phyloP scores from a whole-genome alignment of 192 early-diverging fungal genomes.

The Gamsiella multidivaricata region DNA sequence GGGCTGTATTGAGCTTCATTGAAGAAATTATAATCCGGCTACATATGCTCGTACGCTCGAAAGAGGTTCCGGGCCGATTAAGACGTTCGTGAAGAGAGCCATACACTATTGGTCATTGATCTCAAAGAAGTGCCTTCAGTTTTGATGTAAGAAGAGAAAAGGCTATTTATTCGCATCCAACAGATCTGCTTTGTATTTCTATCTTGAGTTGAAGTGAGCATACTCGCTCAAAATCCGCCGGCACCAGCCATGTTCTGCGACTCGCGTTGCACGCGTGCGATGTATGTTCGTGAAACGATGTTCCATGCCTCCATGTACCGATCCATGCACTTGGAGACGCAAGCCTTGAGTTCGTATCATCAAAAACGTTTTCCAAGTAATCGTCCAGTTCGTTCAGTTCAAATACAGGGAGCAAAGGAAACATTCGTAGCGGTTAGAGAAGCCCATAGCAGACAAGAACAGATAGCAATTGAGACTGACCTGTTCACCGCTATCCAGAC shows the following conservation, averaged over 20 bases:
- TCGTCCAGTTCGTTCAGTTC: too few relatives aligned
- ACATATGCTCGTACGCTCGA: neutral
- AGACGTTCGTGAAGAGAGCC: neutral
- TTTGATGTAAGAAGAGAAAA: too few relatives aligned
- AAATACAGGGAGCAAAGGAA: too few relatives aligned
- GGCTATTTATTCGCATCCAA: too few relatives aligned
- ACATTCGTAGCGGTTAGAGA: too few relatives aligned
- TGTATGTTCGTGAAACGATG: slow-evolving; percentile 78
- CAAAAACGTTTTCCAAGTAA: neutral
- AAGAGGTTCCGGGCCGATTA: neutral
- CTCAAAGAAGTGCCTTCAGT: neutral
- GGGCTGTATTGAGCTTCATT: too few relatives aligned
- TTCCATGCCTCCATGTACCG: slow-evolving; percentile 93
- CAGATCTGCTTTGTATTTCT: too few relatives aligned
- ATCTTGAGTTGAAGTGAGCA: too few relatives aligned
- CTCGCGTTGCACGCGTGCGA: slow-evolving; percentile 78
- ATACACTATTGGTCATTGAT: neutral
- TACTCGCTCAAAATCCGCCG: slow-evolving; percentile 23
- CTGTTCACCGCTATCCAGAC: slow-evolving; percentile 74
- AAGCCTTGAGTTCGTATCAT: slow-evolving; percentile 55
- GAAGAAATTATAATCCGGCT: neutral
- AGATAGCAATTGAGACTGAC: slow-evolving; percentile 42
- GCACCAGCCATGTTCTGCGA: slow-evolving; percentile 49
- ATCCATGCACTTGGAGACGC: slow-evolving; percentile 84
- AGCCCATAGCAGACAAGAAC: neutral